Evolutionary conservation across 345 rosid genomes (phyloP).

Genomic region (Salix arbutifolia): DNA sequence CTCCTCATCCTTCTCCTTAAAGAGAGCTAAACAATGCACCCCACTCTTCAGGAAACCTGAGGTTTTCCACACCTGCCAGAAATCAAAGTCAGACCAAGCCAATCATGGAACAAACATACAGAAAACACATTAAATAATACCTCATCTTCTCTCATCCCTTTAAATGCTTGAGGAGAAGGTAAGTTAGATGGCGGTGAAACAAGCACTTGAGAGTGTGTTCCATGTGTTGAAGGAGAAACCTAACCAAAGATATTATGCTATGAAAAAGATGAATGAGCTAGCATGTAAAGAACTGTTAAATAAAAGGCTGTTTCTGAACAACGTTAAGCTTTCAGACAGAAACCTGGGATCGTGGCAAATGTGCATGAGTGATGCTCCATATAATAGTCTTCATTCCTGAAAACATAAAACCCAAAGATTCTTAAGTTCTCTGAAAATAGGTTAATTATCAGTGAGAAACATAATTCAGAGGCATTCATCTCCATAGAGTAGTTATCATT

Average conservation of each 20-base stretch:
- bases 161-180: constrained; percentile 70
- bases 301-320: not conserved
- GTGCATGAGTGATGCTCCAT: constrained; percentile 98
- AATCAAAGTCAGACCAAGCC: constrained; percentile 25
- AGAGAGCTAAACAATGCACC: constrained; percentile 93
- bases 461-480: not conserved
- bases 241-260: constrained; percentile 27
- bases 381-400: constrained; percentile 97
- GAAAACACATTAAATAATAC: constrained; percentile 28
- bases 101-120: constrained; percentile 3
- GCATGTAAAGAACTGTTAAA: not conserved
- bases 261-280: constrained; percentile 9
- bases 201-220: constrained; percentile 61
- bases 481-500: not conserved
- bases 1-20: constrained; percentile 98
- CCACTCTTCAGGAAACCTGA: constrained; percentile 96
- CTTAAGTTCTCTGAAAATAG: not conserved
- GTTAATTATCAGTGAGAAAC: not conserved
- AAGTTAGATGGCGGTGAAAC: constrained; percentile 55
- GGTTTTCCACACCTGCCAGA: constrained; percentile 85
- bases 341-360: constrained; percentile 95
- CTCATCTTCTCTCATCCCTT: constrained; percentile 99
- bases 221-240: constrained; percentile 56
- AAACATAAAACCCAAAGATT: constrained; percentile 17
- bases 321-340: not conserved